Conservation (phyloP, 116 monocot species). For the Phalaenopsis hybrid region DNA sequence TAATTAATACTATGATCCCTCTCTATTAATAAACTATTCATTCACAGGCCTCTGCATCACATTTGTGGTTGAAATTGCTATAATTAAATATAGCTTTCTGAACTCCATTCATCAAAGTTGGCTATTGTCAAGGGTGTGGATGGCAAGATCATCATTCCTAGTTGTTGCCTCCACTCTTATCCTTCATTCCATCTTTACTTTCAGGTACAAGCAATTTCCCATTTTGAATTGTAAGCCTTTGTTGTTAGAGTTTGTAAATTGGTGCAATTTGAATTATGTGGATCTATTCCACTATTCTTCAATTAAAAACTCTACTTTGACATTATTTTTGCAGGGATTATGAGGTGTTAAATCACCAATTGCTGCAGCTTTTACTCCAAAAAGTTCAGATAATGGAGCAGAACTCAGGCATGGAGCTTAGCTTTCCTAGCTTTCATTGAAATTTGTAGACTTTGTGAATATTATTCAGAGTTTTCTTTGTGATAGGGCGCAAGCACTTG, state of each 20-base stretch:
- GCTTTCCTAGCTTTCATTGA: not conserved
- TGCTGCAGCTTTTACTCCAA: constrained; percentile 56
- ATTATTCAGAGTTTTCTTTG: not conserved
- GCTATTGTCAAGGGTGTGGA: constrained; percentile 43
- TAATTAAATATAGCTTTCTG: constrained; percentile 23
- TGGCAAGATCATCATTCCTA: constrained; percentile 46
- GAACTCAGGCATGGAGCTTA: constrained; percentile 30
- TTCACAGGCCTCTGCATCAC: constrained; percentile 56
- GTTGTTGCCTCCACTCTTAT: constrained; percentile 49
- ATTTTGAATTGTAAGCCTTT: not conserved
- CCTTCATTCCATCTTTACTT: constrained; percentile 66
- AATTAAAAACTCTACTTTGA: not conserved
- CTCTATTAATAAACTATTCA: not conserved
- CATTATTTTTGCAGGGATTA: constrained; percentile 42
- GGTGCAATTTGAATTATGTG: not conserved
- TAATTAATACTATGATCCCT: not conserved
- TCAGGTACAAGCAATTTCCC: constrained; percentile 24
- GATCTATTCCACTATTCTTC: not conserved
- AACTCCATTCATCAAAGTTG: constrained; percentile 36
- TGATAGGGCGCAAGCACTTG: constrained; percentile 26
- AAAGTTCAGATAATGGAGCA: constrained; percentile 50
- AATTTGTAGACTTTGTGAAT: not conserved
- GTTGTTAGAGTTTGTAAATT: not conserved
- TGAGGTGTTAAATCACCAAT: constrained; percentile 50
- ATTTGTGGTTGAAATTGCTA: constrained; percentile 42